Conservation (phyloP, 148 eudicot genomes). For the Nepenthes gracilis region DNA sequence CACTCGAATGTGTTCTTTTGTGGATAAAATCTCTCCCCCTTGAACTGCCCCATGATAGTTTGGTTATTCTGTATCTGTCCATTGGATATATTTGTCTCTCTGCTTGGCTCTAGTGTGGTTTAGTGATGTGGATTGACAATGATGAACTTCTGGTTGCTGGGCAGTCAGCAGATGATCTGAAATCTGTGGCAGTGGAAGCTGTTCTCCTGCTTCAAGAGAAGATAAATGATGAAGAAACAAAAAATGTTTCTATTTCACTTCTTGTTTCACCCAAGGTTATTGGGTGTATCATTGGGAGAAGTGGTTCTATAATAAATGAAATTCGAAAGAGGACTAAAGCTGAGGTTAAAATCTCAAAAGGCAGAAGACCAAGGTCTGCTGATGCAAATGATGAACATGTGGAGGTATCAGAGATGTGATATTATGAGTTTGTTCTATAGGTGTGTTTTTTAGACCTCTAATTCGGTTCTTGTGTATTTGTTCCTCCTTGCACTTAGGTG, state of each 20-base stretch:
- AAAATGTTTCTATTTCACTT: constrained; percentile 43
- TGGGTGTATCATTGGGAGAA: constrained; percentile 84
- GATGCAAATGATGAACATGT: constrained; percentile 58
- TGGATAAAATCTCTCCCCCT: too few relatives aligned
- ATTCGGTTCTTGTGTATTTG: neutral
- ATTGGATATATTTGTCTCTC: too few relatives aligned
- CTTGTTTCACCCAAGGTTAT: constrained; percentile 73
- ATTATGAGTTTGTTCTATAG: neutral
- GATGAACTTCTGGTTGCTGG: constrained; percentile 8
- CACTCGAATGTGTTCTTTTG: too few relatives aligned
- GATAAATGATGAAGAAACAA: constrained; percentile 80
- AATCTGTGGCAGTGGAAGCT: constrained; percentile 88
- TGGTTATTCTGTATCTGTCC: too few relatives aligned
- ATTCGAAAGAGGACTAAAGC: constrained; percentile 78
- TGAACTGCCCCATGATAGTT: too few relatives aligned
- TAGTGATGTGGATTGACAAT: neutral
- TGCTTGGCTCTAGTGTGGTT: too few relatives aligned
- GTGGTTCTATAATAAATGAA: constrained; percentile 86
- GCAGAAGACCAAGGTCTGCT: constrained; percentile 55
- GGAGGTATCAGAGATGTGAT: constrained; percentile 34
- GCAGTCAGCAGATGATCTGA: constrained; percentile 72
- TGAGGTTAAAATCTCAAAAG: constrained; percentile 69
- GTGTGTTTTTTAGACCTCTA: neutral
- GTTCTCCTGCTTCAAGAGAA: constrained; percentile 84
- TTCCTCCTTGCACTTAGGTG: constrained; percentile 28